Evolutionary conservation across 345 rosid species (phyloP), one percentile per base, ranked within the genome.

Genomic region (Rhodamnia rubescens): DNA sequence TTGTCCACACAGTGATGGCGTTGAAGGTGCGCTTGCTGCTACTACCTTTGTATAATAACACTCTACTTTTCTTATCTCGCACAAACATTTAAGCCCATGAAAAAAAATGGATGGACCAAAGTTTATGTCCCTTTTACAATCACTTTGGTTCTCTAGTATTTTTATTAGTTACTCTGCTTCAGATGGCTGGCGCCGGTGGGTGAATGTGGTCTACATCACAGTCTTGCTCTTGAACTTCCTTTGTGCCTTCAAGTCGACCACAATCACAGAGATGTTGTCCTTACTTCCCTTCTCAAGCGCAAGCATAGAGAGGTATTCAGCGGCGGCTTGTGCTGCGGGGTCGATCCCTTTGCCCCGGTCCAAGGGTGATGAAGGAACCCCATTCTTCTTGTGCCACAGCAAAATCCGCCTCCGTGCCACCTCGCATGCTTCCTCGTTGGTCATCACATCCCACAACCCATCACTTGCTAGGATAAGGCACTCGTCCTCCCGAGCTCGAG

Each of bases 161-260:
- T 90, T 82, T 59, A 80, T 84, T 86, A 85, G 90, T 58, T 84
- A 89, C 86, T 85, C 80, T 36, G 47, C 80, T 85, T 84, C 58
- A 44, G 57, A 74, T 78, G 44, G 50, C 84, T 7, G 51, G 11
- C 11, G 74, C 83, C 36, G 86, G 82, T 32, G 8, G 84, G 49
- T 75, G 90, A 85, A 83, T 85, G 86, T 69, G 54, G 81, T 40
- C 59, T 91, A 88, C 80, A 69, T 69, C 80, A 32, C 92, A 83
- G 95, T 86, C 89, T 89, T 96, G 91, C 90, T 92, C 92, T 90
- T 96, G 88, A 91, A 88, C 91, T 94, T 96, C 91, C 99, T 92
- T 84, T 94, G 99, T 83, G 94, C 93, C 90, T 94, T 96, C 91
- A 95, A 89, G 92, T 96, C 99, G 85, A 96, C 92, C 81, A 96